Percentiles rank a stretch among this genome's conserved stretches.
phyloP scores from a whole-genome alignment of 164 flowering plant species.

The Macadamia integrifolia region DNA sequence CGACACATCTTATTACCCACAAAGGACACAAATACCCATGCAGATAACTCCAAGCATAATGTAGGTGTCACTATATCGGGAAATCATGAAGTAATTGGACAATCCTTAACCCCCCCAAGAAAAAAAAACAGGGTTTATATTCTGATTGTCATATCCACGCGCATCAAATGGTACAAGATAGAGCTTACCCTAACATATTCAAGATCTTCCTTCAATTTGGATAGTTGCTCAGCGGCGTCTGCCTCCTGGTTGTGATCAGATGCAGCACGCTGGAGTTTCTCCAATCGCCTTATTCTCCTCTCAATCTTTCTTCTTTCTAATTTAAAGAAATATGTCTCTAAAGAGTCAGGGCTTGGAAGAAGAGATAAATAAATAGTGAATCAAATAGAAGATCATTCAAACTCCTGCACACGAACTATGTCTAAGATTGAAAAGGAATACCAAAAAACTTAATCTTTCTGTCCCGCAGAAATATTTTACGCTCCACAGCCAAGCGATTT shows the following conservation, averaged over 20 bases:
- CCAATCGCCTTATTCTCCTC: constrained; percentile 78
- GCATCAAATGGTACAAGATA: neutral
- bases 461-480: constrained; percentile 61
- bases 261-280: constrained; percentile 67
- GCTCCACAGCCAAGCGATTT: constrained; percentile 65
- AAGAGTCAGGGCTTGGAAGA: neutral
- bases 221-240: constrained; percentile 58
- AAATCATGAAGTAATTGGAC: neutral
- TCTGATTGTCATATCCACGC: too few species aligned
- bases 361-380: constrained; percentile 1
- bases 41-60: neutral
- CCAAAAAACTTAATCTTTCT: constrained; percentile 92
- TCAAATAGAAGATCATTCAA: neutral
- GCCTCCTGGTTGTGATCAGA: constrained; percentile 60
- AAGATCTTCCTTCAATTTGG: constrained; percentile 83
- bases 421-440: constrained; percentile 14
- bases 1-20: neutral
- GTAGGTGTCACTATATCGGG: neutral
- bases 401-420: neutral
- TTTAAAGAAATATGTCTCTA: constrained; percentile 5
- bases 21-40: neutral
- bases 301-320: constrained; percentile 93
- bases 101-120: neutral
- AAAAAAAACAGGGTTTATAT: too few species aligned
- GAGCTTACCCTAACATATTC: constrained; percentile 87